Base-by-base conservation (phyloP, 2,329 filamentous ascomycete species). In the Diaporthe ampelina region DNA sequence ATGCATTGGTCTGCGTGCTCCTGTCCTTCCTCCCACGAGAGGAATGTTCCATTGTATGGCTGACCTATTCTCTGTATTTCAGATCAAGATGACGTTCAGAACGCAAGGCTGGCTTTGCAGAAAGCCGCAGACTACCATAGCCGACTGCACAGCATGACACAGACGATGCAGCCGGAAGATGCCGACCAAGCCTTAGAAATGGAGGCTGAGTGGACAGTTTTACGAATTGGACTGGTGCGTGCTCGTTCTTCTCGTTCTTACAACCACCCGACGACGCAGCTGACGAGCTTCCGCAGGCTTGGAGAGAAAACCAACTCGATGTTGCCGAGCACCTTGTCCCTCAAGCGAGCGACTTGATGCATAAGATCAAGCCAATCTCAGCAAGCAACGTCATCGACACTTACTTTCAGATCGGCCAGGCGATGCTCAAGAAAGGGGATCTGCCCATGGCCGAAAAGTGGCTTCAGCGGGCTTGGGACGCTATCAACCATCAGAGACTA, bases 251-350 rank as follows among this genome's bases (percentile, higher is more conserved):
- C n/a, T n/a, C 26, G 4, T 48, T 45, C 1, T 19, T 35, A 19
- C 8, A 7, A 56, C 32, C 1, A 67, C 17, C 13, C 24, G 17
- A 40, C 1, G 0, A 24, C 21, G n/a, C n/a, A n/a, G 26, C 48
- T 68, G 29, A 68, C 32, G 48, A 54, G n/a, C 8, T 21, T 6
- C 8, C 4, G 45, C 67, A 96, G 94, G 89, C 92, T 40, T 97
- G 93, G 91, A 91, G 91, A 78, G 92, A 95, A 79, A 87, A 90
- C 54, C 90, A 92, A 54, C 86, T 93, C 19, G 93, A 96, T 73
- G 89, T 95, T 63, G 94, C 94, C 37, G 94, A 97, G 72, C 91
- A 94, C 81, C 91, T 97, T 86, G 95, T 93, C 81, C 83, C 82
- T 48, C 94, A 94, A 78, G 83, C 90, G 1, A 83, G 84, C 78